Base-by-base conservation (phyloP, 2,329 filamentous ascomycete genomes). In the Aureobasidium sp. region DNA sequence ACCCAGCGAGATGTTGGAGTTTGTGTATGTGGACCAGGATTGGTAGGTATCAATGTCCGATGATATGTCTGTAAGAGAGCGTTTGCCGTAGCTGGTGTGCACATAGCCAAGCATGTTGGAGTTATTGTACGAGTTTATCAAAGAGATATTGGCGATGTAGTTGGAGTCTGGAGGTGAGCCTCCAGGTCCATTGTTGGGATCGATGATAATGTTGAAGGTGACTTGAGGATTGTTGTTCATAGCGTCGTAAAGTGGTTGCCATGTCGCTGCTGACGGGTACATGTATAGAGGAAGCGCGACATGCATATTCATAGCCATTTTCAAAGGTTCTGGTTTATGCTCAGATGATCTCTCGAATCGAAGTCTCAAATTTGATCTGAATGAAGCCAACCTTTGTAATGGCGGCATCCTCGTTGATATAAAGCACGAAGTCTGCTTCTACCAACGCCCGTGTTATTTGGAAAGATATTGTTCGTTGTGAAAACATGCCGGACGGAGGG, bases 91-190 rank as follows among this genome's bases (percentile, higher is more conserved):
- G 59, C 52, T 67, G 10, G 67, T 67, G 65, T 69, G 69, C 3
- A 72, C 66, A 65, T 72, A 71, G n/a, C 64, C 71, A 47, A 70
- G 65, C 29, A 68, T 63, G 34, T 67, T 53, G 59, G 68, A 66
- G 65, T 72, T 72, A 39, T 59, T 63, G 63, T 65, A 63, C 8
- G 64, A 56, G 61, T 70, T 70, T 9, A 72, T 64, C 12, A 62
- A 51, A 17, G 65, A 57, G 13, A 70, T 65, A 17, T 66, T 65
- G 29, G 55, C 32, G 47, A 68, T 63, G 66, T 69, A 71, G 62
- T 69, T 64, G 10, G 60, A 62, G 46, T 69, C 65, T 6, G 69
- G 71, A 46, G 50, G 64, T 27, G 56, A 48, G 15, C 57, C 50
- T 44, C 66, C 65, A 24, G 66, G 66, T 15, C 66, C 66, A 27